phyloP scores from a whole-genome alignment of 1,139 yeast genomes.

The Kodamaea plutei region DNA sequence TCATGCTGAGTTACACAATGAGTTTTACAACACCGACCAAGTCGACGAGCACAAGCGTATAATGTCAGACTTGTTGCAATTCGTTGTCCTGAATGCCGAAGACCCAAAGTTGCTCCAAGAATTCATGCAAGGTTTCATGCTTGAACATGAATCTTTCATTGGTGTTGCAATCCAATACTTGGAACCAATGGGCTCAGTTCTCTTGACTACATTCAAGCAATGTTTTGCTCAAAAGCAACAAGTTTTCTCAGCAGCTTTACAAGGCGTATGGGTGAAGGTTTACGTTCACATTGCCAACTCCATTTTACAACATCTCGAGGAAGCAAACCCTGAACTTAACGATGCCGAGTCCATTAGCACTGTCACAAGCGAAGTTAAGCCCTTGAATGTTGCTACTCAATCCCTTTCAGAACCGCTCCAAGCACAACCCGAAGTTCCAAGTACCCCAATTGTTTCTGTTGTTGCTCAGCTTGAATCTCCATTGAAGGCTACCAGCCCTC shows the following conservation, averaged over 20 bases:
- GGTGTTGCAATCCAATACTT: slow-evolving; percentile 28
- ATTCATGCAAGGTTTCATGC: slow-evolving; percentile 32
- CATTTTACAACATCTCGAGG: slow-evolving; percentile 18
- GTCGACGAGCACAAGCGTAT: slow-evolving; percentile 30
- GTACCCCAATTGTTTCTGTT: not conserved
- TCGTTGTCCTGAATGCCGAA: slow-evolving; percentile 30
- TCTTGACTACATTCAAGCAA: slow-evolving; percentile 38
- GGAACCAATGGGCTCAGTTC: slow-evolving; percentile 42
- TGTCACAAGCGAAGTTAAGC: slow-evolving; percentile 5
- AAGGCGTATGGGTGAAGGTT: slow-evolving; percentile 39
- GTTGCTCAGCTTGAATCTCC: not conserved
- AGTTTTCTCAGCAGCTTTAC: slow-evolving; percentile 29
- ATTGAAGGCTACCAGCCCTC: not conserved
- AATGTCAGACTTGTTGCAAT: slow-evolving; percentile 36
- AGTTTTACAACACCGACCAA: slow-evolving; percentile 23
- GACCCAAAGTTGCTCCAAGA: slow-evolving; percentile 28
- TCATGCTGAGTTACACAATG: slow-evolving; percentile 23
- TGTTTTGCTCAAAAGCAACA: slow-evolving; percentile 28
- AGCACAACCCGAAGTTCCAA: not conserved
- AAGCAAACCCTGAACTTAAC: not conserved
- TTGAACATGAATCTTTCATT: slow-evolving; percentile 29
- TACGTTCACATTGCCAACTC: slow-evolving; percentile 40
- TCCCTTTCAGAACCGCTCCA: not conserved
- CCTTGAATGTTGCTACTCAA: slow-evolving; percentile 3
- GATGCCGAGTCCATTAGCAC: slow-evolving; percentile 10